Evolutionary conservation across 352 stramenopile species (phyloP), one percentile per base, ranked within the genome.

Genomic region (Pythium vanterpoolii): DNA sequence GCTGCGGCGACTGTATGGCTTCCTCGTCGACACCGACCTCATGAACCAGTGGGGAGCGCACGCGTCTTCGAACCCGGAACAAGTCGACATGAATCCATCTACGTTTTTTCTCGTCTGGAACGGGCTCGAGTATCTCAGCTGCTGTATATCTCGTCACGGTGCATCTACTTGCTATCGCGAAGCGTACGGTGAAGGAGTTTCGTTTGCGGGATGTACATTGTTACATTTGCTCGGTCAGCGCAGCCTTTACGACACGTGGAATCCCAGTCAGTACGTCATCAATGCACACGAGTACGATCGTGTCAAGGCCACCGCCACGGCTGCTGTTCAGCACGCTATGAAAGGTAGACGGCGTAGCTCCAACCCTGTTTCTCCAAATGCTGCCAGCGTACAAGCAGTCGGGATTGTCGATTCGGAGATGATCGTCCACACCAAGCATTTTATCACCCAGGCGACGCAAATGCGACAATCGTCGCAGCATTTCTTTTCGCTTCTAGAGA

Each of bases 31-130:
- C 7, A 74, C 65, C 1, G 67, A 71, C 5, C 72, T 85, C 54
- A 68, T 62, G 2, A 36, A 46, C 1, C 67, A 80, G 14, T 88
- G 78, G 78, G 43, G 70, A 30, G 78, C 72, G 3, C 16, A 44
- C 0, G 14, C 55, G 10, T 46, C 62, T 8, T 79, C 74, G 1
- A 70, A 76, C 33, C 78, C 78, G 0, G 76, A 85, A 33, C 62
- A 73, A n/a, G 69, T 43, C 69, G 69, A 53, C 56, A 43, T 56
- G 33, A 85, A 74, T 26, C n/a, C 55, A 14, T 72, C 74, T 3
- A 74, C 71, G 31, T 86, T 89, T 28, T 89, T 78, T 40, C 68
- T 83, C 34, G 79, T 89, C 1, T 89, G 81, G 78, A 74, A 64
- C 34, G 78, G 75, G 4, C 66, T 90, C 19, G 78, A 90, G 56